Conservation (phyloP, 2,329 filamentous ascomycete genomes). For the Pseudodiploospora longispora region DNA sequence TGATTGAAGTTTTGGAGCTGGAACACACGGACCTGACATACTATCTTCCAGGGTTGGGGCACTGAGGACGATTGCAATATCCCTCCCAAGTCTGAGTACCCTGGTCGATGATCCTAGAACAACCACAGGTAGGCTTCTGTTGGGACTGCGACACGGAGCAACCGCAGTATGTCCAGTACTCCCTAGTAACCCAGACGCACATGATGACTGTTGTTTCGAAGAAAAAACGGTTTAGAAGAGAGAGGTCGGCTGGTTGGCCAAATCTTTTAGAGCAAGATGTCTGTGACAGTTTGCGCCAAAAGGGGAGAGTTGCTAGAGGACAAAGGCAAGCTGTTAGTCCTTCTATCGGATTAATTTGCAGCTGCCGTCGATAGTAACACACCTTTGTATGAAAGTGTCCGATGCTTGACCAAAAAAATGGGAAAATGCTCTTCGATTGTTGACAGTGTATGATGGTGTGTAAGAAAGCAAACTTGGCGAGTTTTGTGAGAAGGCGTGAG, state of each 20-base stretch:
- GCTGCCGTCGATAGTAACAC: too few species aligned
- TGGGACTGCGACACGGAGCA: slow-evolving; percentile 17
- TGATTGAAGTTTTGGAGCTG: too few species aligned
- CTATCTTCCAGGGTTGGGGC: slow-evolving; percentile 20
- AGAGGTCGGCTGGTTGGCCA: background rate
- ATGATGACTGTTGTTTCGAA: slow-evolving; percentile 15
- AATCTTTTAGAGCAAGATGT: slow-evolving; percentile 2
- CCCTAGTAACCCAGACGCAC: slow-evolving; percentile 26
- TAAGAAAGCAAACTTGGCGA: too few species aligned
- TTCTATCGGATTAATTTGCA: too few species aligned
- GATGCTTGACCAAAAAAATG: too few species aligned
- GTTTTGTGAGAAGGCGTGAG: too few species aligned
- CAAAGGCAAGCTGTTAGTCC: background rate
- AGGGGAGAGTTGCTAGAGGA: background rate
- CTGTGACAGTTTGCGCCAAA: background rate
- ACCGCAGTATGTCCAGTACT: slow-evolving; percentile 24
- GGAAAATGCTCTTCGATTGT: too few species aligned
- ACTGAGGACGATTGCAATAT: slow-evolving; percentile 21
- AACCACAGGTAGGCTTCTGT: slow-evolving; percentile 22
- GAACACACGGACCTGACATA: too few species aligned
- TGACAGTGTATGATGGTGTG: too few species aligned
- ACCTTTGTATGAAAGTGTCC: too few species aligned
- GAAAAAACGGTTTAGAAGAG: background rate
- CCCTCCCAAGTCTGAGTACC: slow-evolving; percentile 23
- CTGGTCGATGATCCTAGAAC: slow-evolving; percentile 19